Evolutionary conservation across 306 rosid genomes (phyloP).

Genomic region (Quercus rubra): DNA sequence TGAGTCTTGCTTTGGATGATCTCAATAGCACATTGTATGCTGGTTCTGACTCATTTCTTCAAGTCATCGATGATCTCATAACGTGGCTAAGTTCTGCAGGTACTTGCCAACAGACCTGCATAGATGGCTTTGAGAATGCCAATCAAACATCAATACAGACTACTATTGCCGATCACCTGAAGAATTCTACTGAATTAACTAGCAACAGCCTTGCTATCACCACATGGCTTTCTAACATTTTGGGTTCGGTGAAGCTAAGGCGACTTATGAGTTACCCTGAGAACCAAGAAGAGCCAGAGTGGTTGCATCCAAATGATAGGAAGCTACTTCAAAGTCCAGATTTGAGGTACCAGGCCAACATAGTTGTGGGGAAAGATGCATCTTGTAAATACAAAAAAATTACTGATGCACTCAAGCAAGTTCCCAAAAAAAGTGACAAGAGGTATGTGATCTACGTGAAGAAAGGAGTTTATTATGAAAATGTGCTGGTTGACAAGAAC

Average conservation of each 20-base stretch:
- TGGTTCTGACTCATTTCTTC: constrained; percentile 26
- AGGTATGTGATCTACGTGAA: constrained; percentile 70
- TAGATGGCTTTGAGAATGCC: constrained; percentile 48
- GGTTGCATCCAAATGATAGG: constrained; percentile 30
- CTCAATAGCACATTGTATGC: constrained; percentile 38
- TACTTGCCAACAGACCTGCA: constrained; percentile 68
- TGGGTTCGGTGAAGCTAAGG: constrained; percentile 29
- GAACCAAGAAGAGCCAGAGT: constrained; percentile 18
- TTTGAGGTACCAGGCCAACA: constrained; percentile 32
- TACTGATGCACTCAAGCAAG: constrained; percentile 51
- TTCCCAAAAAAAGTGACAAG: constrained; percentile 45
- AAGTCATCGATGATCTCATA: constrained; percentile 49
- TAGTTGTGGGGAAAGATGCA: constrained; percentile 53
- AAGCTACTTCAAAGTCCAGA: constrained; percentile 23
- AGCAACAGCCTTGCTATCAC: constrained; percentile 81
- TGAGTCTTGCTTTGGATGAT: constrained; percentile 62
- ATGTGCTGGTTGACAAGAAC: constrained; percentile 53
- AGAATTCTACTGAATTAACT: constrained; percentile 56
- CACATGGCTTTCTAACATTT: constrained; percentile 39
- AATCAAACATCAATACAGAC: constrained; percentile 11
- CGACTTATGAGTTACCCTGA: constrained; percentile 24
- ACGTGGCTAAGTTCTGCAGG: constrained; percentile 85
- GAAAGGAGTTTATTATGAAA: constrained; percentile 58
- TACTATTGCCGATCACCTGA: constrained; percentile 26
- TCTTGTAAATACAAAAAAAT: constrained; percentile 55